Percentiles rank a stretch among this genome's conserved stretches.
Conservation (phyloP, 2,329 filamentous ascomycete genomes). For the Whalleya microplaca region DNA sequence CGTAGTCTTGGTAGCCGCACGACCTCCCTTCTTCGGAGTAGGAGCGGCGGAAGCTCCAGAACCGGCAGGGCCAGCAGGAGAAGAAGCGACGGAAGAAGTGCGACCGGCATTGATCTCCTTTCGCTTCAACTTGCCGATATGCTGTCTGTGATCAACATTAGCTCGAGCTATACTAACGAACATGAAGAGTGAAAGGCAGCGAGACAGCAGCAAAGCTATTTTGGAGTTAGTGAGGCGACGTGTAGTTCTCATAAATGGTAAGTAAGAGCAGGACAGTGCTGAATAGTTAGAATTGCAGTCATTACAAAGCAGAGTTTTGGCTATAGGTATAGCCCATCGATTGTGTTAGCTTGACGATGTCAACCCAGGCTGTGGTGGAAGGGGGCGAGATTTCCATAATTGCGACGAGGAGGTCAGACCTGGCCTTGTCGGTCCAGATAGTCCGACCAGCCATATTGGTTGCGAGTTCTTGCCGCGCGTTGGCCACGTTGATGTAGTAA, state of each 20-base stretch:
- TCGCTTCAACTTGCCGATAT: slow-evolving; percentile 50
- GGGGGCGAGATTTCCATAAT: slow-evolving; percentile 43
- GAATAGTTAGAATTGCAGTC: neutral
- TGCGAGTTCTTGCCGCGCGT: neutral
- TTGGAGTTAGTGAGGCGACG: neutral
- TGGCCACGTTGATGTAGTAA: neutral
- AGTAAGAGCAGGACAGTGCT: neutral
- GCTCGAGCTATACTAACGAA: neutral
- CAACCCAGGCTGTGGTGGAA: slow-evolving; percentile 37
- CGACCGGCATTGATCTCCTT: slow-evolving; percentile 43
- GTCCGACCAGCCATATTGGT: slow-evolving; percentile 17
- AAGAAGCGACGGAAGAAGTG: neutral
- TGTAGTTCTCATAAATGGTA: neutral
- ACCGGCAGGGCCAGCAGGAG: neutral
- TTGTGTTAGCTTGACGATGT: slow-evolving; percentile 38
- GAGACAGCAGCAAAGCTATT: slow-evolving; percentile 8
- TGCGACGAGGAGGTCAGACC: slow-evolving; percentile 44
- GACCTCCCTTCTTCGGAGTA: neutral
- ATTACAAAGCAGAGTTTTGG: slow-evolving; percentile 46
- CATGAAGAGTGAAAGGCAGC: neutral
- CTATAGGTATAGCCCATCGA: slow-evolving; percentile 44
- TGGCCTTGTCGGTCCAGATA: slow-evolving; percentile 37
- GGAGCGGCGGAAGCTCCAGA: neutral
- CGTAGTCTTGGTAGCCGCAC: neutral
- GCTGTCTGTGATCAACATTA: slow-evolving; percentile 43